Evolutionary conservation across 2,329 filamentous ascomycete species (phyloP).

Genomic region (Ceratocystiopsis sp.): DNA sequence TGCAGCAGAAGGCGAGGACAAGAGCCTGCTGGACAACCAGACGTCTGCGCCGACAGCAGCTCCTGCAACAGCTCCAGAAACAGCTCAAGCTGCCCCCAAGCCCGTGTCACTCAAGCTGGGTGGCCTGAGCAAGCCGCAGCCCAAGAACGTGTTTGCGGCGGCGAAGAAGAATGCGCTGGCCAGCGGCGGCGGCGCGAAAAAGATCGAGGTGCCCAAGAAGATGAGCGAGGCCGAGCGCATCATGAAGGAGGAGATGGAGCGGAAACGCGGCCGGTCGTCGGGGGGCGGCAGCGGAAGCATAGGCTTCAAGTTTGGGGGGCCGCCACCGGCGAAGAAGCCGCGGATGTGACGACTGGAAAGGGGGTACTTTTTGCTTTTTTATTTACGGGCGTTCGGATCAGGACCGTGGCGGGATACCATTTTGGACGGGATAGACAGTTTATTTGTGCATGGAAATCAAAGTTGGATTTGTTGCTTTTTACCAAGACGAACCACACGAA

Average conservation of each 20-base stretch:
- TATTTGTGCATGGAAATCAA: background rate
- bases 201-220: conserved; percentile 53
- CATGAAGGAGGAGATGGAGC: conserved; percentile 71
- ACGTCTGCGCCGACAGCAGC: background rate
- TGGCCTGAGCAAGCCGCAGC: conserved; percentile 36
- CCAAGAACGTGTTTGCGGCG: conserved; percentile 59
- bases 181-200: conserved; percentile 39
- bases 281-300: conserved; percentile 7
- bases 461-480: background rate
- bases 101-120: conserved; percentile 48
- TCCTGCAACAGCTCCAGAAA: background rate
- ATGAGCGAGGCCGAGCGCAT: conserved; percentile 80
- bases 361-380: no score
- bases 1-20: conserved; percentile 1
- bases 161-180: conserved; percentile 51
- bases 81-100: conserved; percentile 3
- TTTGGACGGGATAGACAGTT: background rate
- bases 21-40: background rate
- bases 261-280: conserved; percentile 40
- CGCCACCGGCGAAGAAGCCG: conserved; percentile 29
- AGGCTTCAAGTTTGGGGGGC: conserved; percentile 4
- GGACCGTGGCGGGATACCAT: background rate
- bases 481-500: no score
- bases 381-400: background rate
- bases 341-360: conserved; percentile 16